Evolutionary conservation across 306 rosid species (phyloP), one percentile per base, ranked within the genome.

Genomic region (Betula pendula): DNA sequence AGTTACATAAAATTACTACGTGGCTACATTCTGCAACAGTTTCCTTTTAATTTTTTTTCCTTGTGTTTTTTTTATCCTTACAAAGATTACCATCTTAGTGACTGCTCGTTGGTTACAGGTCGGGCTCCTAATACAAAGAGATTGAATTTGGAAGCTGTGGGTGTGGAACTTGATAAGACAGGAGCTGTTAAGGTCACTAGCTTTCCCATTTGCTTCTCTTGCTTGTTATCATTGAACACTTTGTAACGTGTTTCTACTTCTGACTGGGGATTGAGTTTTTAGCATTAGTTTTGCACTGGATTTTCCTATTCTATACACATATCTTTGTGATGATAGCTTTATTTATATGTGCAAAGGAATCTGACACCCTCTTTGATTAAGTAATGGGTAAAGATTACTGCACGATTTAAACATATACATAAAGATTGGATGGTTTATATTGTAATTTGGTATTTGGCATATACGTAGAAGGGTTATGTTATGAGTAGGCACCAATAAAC

Each of bases 71-170:
- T 65, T 38, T 31, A 8, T 24, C 48, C 47, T 65, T 38, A 8
- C n/a, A 33, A 31, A 56, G 25, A 48, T 38, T 69, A 60, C 45
- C n/a, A 45, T 66, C 10, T 3, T 40, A 17, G 14, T n/a, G 25
- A 65, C 48, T 65, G 48, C 29, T 38, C 3, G 24, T 56, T 79
- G 72, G 77, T 79, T 80, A 79, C 86, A 95, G 97, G 97, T 52
- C 90, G 98, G 70, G 75, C 85, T 81, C 92, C 98, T 76, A 95
- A 90, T 86, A 66, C 98, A 49, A 95, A 89, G 87, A 90, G 98
- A 86, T 84, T 95, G 81, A 95, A 95, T 86, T 86, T 95, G 88
- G 87, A 83, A 83, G 91, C 89, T 53, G 92, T 78, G 12, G 96
- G 97, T 25, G 98, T 95, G 14, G 92, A 90, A 86, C 75, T 88